phyloP scores from a whole-genome alignment of 257 asterid genomes.

The Cruciata laevipes region DNA sequence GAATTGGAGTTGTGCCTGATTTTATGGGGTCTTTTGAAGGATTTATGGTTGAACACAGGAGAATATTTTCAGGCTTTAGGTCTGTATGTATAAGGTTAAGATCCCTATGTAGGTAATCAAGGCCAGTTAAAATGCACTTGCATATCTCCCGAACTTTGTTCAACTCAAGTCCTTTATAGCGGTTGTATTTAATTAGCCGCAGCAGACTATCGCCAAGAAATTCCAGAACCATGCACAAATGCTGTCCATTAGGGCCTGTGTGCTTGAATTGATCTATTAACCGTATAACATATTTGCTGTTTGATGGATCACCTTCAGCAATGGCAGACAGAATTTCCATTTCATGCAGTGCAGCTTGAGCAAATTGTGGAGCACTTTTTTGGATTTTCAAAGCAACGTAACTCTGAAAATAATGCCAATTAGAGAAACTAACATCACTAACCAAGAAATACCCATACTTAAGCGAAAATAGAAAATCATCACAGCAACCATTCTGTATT shows the following conservation, averaged over 20 bases:
- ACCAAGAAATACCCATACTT: background rate
- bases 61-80: slow-evolving; percentile 93
- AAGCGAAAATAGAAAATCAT: background rate
- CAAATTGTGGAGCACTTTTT: slow-evolving; percentile 91
- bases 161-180: slow-evolving; percentile 72
- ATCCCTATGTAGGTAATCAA: slow-evolving; percentile 78
- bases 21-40: slow-evolving; percentile 83
- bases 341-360: slow-evolving; percentile 95
- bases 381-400: slow-evolving; percentile 97
- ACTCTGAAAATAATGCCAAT: slow-evolving; percentile 27
- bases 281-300: slow-evolving; percentile 55
- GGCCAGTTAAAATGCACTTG: slow-evolving; percentile 78
- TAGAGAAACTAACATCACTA: slow-evolving; percentile 5
- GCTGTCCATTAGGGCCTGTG: slow-evolving; percentile 96
- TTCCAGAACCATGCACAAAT: slow-evolving; percentile 91
- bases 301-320: slow-evolving; percentile 66
- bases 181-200: slow-evolving; percentile 64
- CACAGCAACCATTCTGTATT: background rate
- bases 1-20: slow-evolving; percentile 67
- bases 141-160: slow-evolving; percentile 84
- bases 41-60: slow-evolving; percentile 66
- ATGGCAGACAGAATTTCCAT: slow-evolving; percentile 77
- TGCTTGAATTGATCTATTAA: slow-evolving; percentile 88
- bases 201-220: slow-evolving; percentile 94
- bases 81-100: slow-evolving; percentile 84